These are phyloP conservation scores for Clitoria ternatea DNA, from an alignment of 306 rosid genomes.

Conservation along the genomic window DNA sequence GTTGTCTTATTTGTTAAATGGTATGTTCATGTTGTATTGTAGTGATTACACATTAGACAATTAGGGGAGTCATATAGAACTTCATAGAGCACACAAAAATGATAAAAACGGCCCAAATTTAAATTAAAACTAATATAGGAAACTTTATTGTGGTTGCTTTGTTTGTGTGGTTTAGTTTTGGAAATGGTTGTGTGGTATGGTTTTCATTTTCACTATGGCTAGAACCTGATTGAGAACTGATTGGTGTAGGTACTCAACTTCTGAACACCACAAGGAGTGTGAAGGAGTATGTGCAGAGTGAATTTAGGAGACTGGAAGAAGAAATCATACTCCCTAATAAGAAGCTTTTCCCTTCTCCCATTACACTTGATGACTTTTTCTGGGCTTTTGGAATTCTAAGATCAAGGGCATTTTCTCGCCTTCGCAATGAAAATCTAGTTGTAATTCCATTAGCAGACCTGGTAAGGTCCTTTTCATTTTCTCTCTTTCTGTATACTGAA, in stretches of 20 bases:
- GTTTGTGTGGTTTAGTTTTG: not conserved
- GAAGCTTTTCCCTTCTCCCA: constrained; percentile 68
- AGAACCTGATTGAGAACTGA: constrained; percentile 23
- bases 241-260: constrained; percentile 83
- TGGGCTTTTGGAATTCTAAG: constrained; percentile 98
- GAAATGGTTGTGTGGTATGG: not conserved
- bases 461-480: constrained; percentile 46
- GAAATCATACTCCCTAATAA: constrained; percentile 72
- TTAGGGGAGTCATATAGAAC: no score
- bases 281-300: constrained; percentile 76
- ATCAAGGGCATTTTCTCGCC: constrained; percentile 93
- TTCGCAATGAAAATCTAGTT: constrained; percentile 79
- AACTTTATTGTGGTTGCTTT: no score
- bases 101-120: no score
- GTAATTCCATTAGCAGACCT: constrained; percentile 82
- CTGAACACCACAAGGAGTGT: constrained; percentile 75
- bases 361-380: constrained; percentile 85
- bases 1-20: no score
- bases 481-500: not conserved
- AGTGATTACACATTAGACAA: no score
- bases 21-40: no score
- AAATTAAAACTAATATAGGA: no score
- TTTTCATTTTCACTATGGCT: not conserved
- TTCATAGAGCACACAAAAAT: no score
- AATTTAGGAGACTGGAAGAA: constrained; percentile 66